Evolutionary conservation across 257 asterid genomes (phyloP).

Genomic region (Scutellaria baicalensis): DNA sequence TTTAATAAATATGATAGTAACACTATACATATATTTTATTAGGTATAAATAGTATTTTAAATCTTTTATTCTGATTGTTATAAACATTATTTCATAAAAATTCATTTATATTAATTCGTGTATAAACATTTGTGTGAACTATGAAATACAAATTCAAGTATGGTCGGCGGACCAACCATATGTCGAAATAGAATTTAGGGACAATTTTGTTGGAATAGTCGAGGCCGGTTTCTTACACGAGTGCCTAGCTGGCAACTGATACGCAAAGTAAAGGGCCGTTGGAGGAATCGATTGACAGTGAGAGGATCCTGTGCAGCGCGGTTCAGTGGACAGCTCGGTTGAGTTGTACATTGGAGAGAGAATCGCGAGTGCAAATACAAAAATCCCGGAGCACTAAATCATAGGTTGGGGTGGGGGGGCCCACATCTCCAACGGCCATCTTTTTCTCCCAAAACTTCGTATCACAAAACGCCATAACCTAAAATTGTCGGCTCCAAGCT

Average conservation of each 20-base stretch:
- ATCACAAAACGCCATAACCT: slow-evolving; percentile 4
- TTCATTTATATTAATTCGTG: too few relatives aligned
- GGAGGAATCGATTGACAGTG: neutral
- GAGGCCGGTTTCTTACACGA: neutral
- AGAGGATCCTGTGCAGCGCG: neutral
- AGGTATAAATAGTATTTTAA: too few relatives aligned
- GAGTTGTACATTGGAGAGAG: neutral
- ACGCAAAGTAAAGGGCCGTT: slow-evolving; percentile 11
- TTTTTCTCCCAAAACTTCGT: slow-evolving; percentile 7
- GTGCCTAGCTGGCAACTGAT: neutral
- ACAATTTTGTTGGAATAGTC: slow-evolving; percentile 1
- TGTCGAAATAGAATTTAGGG: too few relatives aligned
- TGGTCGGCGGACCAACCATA: too few relatives aligned
- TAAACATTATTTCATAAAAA: too few relatives aligned
- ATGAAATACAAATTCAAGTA: too few relatives aligned
- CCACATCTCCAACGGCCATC: slow-evolving; percentile 26
- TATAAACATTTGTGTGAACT: too few relatives aligned
- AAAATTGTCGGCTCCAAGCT: slow-evolving; percentile 12
- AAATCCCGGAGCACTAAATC: neutral
- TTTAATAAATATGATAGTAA: too few relatives aligned
- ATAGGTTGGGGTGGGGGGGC: slow-evolving; percentile 18
- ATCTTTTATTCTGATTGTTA: too few relatives aligned
- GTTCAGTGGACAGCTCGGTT: neutral
- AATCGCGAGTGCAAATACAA: neutral
- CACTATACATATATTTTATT: too few relatives aligned